Evolutionary conservation across 2,329 filamentous ascomycete species (phyloP), one percentile per base, ranked within the genome.

Genomic region (Aspergillus sojae): DNA sequence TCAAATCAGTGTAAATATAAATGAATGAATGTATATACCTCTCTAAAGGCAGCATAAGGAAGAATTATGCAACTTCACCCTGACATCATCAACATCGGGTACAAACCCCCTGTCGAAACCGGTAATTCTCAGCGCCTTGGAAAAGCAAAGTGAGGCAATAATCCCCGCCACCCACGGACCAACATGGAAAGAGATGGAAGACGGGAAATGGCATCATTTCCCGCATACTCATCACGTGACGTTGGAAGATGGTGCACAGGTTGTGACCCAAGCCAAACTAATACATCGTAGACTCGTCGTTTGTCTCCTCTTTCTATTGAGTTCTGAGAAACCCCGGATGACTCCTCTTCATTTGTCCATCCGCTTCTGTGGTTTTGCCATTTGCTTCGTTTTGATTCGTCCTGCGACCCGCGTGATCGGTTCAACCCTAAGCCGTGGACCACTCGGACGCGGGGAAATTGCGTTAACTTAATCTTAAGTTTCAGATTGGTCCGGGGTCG

Each of bases 361-460:
- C 45, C 21, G 28, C 50, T 34, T 53, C 50, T 28, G 28, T 10
- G 21, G 28, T 32, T 32, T 28, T n/a, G 32, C 32, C n/a, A 21
- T 21, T 54, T 36, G n/a, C 52, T 36, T 11, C 19, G 32, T 21
- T 54, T 30, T 54, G 52, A 54, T 54, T 54, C 30, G 52, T 21
- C 6, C n/a, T 19, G 19, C 4, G 52, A 36, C 14, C 34, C 34
- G 34, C 34, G 34, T 36, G 34, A 54, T 36, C 10, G 12, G 32
- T 16, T 14, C 52, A 54, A 54, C 52, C 52, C 52, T 54, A 36
- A 28, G n/a, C 9, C 12, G 30, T 36, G 52, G 52, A 23, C 30
- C 52, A 54, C n/a, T 54, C 52, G 52, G 52, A 14, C 23, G 52
- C 30, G 52, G 52, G 52, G 52, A 54, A 23, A 36, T 54, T 21